These are phyloP conservation scores for Tilletia caries DNA, from an alignment of 1,284 basidiomycete genomes.

Conservation along the genomic window DNA sequence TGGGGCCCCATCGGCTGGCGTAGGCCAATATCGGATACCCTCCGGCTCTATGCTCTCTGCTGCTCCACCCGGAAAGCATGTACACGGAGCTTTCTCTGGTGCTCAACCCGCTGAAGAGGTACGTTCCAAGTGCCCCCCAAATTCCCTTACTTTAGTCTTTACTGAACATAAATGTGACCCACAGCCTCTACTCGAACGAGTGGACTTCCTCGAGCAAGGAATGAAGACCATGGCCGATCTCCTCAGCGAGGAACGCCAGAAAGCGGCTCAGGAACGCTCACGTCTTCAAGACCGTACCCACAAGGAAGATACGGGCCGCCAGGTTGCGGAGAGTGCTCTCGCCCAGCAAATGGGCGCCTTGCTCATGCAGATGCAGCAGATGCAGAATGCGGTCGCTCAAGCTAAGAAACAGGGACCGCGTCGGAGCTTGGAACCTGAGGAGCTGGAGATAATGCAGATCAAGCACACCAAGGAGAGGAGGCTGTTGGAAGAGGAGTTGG, in stretches of 20 bases:
- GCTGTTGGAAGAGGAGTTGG: conserved; percentile 37
- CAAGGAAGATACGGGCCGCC: not conserved
- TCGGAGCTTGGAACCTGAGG: conserved; percentile 9
- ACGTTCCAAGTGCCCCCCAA: too few relatives aligned
- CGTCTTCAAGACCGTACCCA: not conserved
- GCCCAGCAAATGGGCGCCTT: conserved; percentile 1
- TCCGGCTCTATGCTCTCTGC: not conserved
- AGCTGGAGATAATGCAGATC: conserved; percentile 29
- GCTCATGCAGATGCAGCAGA: conserved; percentile 3
- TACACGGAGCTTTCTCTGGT: not conserved
- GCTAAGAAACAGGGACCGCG: not conserved
- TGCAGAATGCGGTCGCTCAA: not conserved
- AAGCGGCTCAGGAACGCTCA: not conserved
- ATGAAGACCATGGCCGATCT: conserved; percentile 10
- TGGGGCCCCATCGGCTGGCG: not conserved
- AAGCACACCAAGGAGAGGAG: conserved; percentile 38
- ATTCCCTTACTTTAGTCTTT: too few relatives aligned
- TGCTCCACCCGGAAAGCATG: not conserved
- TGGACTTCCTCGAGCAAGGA: not conserved
- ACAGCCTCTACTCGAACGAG: not conserved
- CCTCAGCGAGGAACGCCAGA: conserved; percentile 2
- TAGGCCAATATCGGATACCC: not conserved
- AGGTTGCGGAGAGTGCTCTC: not conserved
- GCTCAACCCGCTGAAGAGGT: too few relatives aligned
- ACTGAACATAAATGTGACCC: too few relatives aligned